Percentiles rank a stretch among this genome's conserved stretches.
These are phyloP conservation scores for Aureobasidium subglaciale DNA, from an alignment of 2,329 filamentous ascomycete genomes.

Conservation along the genomic window DNA sequence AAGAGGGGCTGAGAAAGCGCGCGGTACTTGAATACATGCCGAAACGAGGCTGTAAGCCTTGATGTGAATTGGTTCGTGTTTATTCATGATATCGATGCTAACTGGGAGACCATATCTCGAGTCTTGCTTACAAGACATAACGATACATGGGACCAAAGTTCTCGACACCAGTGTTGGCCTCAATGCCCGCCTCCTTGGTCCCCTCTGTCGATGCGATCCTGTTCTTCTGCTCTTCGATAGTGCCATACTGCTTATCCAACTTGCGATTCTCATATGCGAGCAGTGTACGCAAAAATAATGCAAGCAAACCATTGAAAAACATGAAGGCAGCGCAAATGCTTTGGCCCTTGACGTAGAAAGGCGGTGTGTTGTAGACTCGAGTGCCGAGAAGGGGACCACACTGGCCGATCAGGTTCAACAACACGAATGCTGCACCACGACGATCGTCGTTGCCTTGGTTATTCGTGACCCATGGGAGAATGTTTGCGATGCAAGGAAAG, in stretches of 20 bases:
- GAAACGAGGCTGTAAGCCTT: not conserved
- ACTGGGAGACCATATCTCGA: too few relatives aligned
- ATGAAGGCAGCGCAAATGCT: conserved; percentile 55
- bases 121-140: conserved; percentile 19
- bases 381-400: conserved; percentile 59
- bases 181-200: conserved; percentile 11
- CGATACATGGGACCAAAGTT: conserved; percentile 26
- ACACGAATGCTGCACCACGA: conserved; percentile 18
- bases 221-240: conserved; percentile 20
- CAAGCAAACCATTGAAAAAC: conserved; percentile 50
- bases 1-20: not conserved
- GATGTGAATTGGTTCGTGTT: too few relatives aligned
- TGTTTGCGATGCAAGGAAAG: conserved; percentile 23
- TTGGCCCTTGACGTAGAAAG: conserved; percentile 48
- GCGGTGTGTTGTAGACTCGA: conserved; percentile 46
- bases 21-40: not conserved
- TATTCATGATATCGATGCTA: too few relatives aligned
- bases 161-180: conserved; percentile 20
- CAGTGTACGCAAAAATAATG: conserved; percentile 45
- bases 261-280: conserved; percentile 53
- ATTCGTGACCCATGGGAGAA: conserved; percentile 22
- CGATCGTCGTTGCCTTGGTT: conserved; percentile 23
- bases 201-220: conserved; percentile 10
- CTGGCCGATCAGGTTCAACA: conserved; percentile 66
- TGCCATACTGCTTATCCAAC: conserved; percentile 44